Evolutionary conservation across 345 rosid genomes (phyloP), one percentile per base, ranked within the genome.

Genomic region (Heritiera fomes): DNA sequence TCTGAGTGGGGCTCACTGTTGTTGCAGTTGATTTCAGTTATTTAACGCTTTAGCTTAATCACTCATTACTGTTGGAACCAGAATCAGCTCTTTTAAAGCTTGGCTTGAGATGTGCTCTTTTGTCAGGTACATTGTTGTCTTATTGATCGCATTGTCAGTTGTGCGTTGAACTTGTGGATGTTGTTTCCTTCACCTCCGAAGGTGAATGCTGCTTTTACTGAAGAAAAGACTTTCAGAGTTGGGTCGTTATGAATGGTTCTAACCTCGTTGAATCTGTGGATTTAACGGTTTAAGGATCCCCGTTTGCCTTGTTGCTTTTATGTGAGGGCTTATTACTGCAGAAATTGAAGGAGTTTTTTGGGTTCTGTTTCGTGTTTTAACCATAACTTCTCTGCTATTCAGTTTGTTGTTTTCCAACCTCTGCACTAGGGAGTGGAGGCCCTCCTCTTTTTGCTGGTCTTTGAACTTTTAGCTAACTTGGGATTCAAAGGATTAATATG

Each of bases 1-100:
- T 80, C 76, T 64, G 43, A 73, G 77, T 70, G 86, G 84, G 87
- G 52, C 84, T 82, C 87, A 72, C 40, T 75, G 75, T 75, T 79
- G 45, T 30, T 52, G 58, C 85, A 58, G 78, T 82, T 86, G 78
- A 50, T 87, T 77, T 78, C 78, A 8, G 74, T 76, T 76, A 77
- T 85, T 89, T 73, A 85, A 83, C 85, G 87, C 55, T 49, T 52
- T 82, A 64, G 83, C 76, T 77, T 75, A 81, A 77, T 75, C 78
- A 69, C 62, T 78, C 66, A 28, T 28, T 77, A 40, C 63, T 71
- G 20, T 52, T 70, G 83, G 85, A 82, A 75, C 78, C 82, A 61
- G 75, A 81, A 79, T 77, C 77, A 55, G 60, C 74, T 58, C 34
- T 73, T 64, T 52, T 38, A 20, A 75, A 79, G 79, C 76, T 30